phyloP scores from a whole-genome alignment of 768 basidiomycete species.

The Steccherinum ochraceum region DNA sequence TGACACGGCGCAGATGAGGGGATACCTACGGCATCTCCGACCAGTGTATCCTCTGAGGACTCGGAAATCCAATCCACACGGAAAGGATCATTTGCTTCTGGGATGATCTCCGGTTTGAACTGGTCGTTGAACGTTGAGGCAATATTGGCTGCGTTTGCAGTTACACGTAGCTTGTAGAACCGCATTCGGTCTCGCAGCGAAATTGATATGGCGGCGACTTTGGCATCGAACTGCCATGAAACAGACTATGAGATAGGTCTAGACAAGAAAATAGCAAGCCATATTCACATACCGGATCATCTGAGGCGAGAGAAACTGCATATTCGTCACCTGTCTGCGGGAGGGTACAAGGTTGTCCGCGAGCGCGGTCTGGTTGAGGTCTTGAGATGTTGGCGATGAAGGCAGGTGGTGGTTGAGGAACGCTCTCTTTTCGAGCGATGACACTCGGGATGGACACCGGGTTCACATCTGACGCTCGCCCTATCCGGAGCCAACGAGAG shows the following conservation, averaged over 20 bases:
- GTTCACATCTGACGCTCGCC: conserved; percentile 70
- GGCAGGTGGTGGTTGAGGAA: conserved; percentile 34
- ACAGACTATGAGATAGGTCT: not conserved
- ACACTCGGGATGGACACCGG: conserved; percentile 65
- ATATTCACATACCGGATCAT: conserved; percentile 53
- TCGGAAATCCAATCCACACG: conserved; percentile 78
- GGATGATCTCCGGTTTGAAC: conserved; percentile 81
- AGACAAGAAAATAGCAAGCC: not conserved
- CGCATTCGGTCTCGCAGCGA: conserved; percentile 80
- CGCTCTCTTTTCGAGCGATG: conserved; percentile 59
- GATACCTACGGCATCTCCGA: conserved; percentile 64
- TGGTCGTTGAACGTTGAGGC: conserved; percentile 77
- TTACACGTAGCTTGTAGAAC: conserved; percentile 78
- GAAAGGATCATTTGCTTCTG: conserved; percentile 78
- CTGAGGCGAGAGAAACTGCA: conserved; percentile 37
- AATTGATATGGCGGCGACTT: conserved; percentile 62
- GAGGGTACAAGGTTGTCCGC: conserved; percentile 17
- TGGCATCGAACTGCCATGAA: conserved; percentile 57
- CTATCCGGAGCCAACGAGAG: conserved; percentile 66
- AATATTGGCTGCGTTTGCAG: conserved; percentile 60
- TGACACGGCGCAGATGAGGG: not conserved
- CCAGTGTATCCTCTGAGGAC: conserved; percentile 44
- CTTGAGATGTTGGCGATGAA: conserved; percentile 50
- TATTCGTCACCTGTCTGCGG: conserved; percentile 43
- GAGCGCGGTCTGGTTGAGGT: conserved; percentile 35